These are phyloP conservation scores for Scutellaria galericulata DNA, from an alignment of 257 asterid species.

Conservation along the genomic window DNA sequence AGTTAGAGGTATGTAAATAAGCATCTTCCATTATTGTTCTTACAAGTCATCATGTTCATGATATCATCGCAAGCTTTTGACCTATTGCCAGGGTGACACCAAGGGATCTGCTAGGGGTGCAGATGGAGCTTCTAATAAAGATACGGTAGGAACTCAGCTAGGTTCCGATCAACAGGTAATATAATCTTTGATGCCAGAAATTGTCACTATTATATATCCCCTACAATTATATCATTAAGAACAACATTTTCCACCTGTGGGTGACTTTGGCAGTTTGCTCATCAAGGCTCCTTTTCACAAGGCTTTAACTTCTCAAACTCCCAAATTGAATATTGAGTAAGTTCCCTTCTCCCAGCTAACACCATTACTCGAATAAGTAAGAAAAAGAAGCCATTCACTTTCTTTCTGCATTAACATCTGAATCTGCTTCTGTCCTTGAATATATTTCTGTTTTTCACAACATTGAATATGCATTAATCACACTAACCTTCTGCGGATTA, in stretches of 20 bases:
- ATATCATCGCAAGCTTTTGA: conserved; percentile 32
- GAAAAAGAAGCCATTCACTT: not conserved
- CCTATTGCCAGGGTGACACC: conserved; percentile 55
- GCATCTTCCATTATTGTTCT: conserved; percentile 22
- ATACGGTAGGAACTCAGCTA: conserved; percentile 49
- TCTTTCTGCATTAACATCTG: not conserved
- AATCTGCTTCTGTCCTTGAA: too few relatives aligned
- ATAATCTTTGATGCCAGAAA: conserved; percentile 5
- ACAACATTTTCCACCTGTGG: conserved; percentile 5
- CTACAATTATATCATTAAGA: conserved; percentile 19
- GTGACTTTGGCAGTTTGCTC: conserved; percentile 55
- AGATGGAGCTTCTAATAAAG: conserved; percentile 52
- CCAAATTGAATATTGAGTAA: conserved; percentile 55
- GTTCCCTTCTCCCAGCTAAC: conserved; percentile 23
- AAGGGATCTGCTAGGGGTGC: conserved; percentile 60
- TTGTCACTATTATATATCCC: conserved; percentile 10
- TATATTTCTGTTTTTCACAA: conserved; percentile 13
- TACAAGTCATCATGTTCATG: conserved; percentile 9
- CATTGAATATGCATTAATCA: not conserved
- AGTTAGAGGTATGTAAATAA: conserved; percentile 61
- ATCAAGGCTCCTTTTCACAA: conserved; percentile 58
- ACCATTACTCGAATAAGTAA: not conserved
- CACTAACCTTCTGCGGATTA: not conserved
- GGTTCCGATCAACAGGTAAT: conserved; percentile 55
- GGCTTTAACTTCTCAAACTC: conserved; percentile 59